Evolutionary conservation across 1,284 basidiomycete species (phyloP).

Genomic region (Pseudozyma flocculosa): DNA sequence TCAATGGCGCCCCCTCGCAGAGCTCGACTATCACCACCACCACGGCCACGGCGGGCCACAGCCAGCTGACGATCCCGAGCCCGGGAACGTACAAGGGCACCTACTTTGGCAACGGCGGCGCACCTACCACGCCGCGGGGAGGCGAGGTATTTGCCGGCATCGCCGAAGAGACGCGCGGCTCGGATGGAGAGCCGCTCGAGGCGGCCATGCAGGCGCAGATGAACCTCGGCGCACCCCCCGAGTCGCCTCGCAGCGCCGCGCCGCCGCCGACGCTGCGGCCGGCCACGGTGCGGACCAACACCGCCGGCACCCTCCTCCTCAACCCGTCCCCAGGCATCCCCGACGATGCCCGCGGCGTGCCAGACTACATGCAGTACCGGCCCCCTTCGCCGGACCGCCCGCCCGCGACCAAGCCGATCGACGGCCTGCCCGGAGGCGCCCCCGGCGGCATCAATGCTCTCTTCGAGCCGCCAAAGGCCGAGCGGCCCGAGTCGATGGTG

Average conservation of each 20-base stretch:
- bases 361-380: slow-evolving; percentile 41
- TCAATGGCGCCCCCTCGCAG: slow-evolving; percentile 45
- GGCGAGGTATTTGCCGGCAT: slow-evolving; percentile 27
- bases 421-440: slow-evolving; percentile 35
- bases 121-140: not conserved
- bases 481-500: slow-evolving; percentile 46
- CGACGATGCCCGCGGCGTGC: slow-evolving; percentile 7
- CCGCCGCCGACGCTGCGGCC: slow-evolving; percentile 16
- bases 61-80: slow-evolving; percentile 13
- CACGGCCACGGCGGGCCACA: slow-evolving; percentile 41
- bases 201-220: slow-evolving; percentile 26
- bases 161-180: slow-evolving; percentile 24
- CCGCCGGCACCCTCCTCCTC: slow-evolving; percentile 43
- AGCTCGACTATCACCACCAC: slow-evolving; percentile 38
- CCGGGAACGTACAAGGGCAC: not conserved
- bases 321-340: slow-evolving; percentile 31
- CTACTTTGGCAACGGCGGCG: not conserved
- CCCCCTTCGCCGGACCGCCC: slow-evolving; percentile 21
- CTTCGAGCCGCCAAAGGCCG: slow-evolving; percentile 29
- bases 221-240: slow-evolving; percentile 4
- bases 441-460: slow-evolving; percentile 34
- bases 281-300: slow-evolving; percentile 37
- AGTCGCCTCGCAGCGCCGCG: slow-evolving; percentile 4
- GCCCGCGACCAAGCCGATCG: slow-evolving; percentile 37
- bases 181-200: slow-evolving; percentile 13